These are phyloP conservation scores for Coccomyxa subellipsoidea DNA, from an alignment of 163 green algal genomes.

Conservation along the genomic window DNA sequence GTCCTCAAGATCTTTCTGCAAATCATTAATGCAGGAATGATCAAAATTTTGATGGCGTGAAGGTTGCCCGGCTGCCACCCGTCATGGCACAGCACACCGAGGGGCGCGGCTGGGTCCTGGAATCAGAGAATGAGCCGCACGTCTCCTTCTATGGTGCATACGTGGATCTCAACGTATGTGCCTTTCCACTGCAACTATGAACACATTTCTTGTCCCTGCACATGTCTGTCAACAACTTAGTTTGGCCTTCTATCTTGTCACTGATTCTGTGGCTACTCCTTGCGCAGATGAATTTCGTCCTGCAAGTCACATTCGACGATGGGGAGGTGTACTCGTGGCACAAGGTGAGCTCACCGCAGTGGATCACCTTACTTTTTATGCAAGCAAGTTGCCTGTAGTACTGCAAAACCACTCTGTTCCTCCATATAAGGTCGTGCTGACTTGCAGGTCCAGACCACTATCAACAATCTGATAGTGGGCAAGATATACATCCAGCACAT, in stretches of 20 bases:
- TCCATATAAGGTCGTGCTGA: too few relatives aligned
- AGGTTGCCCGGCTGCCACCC: neutral
- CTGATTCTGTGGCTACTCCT: neutral
- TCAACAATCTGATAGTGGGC: neutral
- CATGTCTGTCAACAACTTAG: neutral
- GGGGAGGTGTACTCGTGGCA: neutral
- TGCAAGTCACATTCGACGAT: constrained; percentile 12
- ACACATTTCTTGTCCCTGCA: neutral
- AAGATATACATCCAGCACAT: neutral
- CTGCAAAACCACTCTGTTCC: too few relatives aligned
- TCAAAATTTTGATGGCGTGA: too few relatives aligned
- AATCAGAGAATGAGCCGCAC: constrained; percentile 9
- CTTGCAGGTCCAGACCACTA: neutral
- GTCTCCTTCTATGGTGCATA: constrained; percentile 3
- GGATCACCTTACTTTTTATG: too few relatives aligned
- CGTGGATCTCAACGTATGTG: constrained; percentile 5
- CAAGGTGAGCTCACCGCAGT: neutral
- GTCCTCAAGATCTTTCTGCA: too few relatives aligned
- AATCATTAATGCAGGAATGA: too few relatives aligned
- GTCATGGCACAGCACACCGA: neutral
- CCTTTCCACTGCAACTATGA: neutral
- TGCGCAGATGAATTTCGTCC: neutral
- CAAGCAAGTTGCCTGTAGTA: too few relatives aligned
- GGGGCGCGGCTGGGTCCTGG: neutral
- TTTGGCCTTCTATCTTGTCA: neutral